These are phyloP conservation scores for Leccinum longicurvipes DNA, from an alignment of 768 basidiomycete genomes.

Conservation along the genomic window DNA sequence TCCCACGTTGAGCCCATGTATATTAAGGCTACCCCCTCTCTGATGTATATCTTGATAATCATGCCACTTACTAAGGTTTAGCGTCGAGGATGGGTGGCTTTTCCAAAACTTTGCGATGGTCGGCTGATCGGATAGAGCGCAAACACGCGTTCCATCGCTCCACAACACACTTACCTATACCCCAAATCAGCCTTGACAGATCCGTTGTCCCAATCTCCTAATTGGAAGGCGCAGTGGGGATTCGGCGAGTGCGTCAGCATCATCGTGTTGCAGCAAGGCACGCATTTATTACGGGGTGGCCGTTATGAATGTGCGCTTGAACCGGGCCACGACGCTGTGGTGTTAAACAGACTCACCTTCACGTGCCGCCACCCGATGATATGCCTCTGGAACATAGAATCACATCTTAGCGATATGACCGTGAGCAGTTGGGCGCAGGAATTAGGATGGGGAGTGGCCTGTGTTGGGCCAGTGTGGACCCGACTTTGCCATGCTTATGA, in stretches of 20 bases:
- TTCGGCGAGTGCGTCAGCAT: neutral
- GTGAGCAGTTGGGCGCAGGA: neutral
- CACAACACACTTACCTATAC: constrained; percentile 2
- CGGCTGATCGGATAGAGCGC: neutral
- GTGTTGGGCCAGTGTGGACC: neutral
- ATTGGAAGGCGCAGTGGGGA: neutral
- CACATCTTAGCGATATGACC: too few relatives aligned
- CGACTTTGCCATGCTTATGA: neutral
- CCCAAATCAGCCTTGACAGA: neutral
- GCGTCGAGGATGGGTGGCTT: neutral
- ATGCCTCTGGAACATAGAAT: too few relatives aligned
- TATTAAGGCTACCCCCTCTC: neutral
- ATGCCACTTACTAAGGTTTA: constrained; percentile 1
- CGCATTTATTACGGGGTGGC: neutral
- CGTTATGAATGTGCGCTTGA: neutral
- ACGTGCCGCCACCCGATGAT: neutral
- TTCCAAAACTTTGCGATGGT: neutral
- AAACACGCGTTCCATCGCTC: constrained; percentile 10
- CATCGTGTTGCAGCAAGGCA: neutral
- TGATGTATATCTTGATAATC: constrained; percentile 9
- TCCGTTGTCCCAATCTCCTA: neutral
- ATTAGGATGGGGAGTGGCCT: neutral
- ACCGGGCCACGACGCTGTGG: neutral
- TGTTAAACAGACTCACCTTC: neutral
- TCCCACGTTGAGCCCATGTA: constrained; percentile 2